Evolutionary conservation across 2,329 filamentous ascomycete species (phyloP), one percentile per base, ranked within the genome.

Genomic region (Gliomastix tumulicola): DNA sequence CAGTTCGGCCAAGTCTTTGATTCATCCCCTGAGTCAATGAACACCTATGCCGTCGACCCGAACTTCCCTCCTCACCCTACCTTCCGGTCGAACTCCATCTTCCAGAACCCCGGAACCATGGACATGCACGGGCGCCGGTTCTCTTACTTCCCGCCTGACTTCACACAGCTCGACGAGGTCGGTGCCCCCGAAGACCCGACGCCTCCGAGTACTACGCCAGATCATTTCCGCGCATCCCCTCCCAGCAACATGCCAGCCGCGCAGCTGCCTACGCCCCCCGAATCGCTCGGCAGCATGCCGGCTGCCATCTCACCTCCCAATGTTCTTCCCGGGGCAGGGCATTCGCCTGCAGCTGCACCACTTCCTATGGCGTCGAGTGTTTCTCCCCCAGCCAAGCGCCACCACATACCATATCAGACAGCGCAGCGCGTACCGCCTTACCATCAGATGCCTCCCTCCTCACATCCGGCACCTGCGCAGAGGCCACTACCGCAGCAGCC

Each of bases 21-120:
- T 45, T 65, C 69, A n/a, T 55, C 67, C 6, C 63, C 71, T 2
- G 73, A 79, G 40, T 60, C 68, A n/a, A 66, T 72, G 59, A 65
- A 65, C 40, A 56, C 56, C 6, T 71, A 63, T 41, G 56, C 55
- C 15, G 64, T 68, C 33, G 65, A 69, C 33, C 58, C 58, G 33
- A 61, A 62, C 32, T 63, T 62, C 37, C 53, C 60, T 39, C 47
- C 60, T 28, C 76, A 69, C 31, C 77, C 67, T 2, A 70, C 67
- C 4, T 82, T 82, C 56, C 69, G 79, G 36, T 81, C 78, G 9
- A 79, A 79, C 49, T 82, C 79, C 2, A 82, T 82, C 41, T 82
- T 82, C 54, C 63, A 70, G 44, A 76, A 73, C 39, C 76, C 77
- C 6, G 66, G 70, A 2, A 68, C 66, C 15, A 69, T 64, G 6